Percentiles rank a stretch among this genome's conserved stretches.
phyloP scores from a whole-genome alignment of 352 stramenopile genomes.

The Blastocystis sp. region DNA sequence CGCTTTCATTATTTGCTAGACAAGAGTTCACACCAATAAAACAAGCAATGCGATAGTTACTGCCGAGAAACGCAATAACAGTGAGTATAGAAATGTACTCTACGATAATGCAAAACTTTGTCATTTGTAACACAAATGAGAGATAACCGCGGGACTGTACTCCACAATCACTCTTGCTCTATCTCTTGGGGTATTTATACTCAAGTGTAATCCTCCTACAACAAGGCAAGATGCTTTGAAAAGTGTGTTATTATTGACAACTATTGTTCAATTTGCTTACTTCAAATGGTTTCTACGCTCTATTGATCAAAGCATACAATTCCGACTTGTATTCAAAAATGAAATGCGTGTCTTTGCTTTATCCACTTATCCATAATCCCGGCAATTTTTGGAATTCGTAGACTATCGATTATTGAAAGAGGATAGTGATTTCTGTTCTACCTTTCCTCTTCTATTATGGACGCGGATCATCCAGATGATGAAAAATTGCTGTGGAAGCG shows the following conservation, averaged over 20 bases:
- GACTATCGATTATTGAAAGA: background rate
- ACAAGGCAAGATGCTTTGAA: no score
- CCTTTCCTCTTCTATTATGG: background rate
- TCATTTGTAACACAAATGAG: background rate
- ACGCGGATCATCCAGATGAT: background rate
- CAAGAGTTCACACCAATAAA: background rate
- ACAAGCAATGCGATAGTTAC: background rate
- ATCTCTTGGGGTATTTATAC: no score
- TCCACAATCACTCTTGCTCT: no score
- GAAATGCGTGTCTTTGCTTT: no score
- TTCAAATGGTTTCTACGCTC: no score
- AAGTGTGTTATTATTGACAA: no score
- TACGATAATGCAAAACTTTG: background rate
- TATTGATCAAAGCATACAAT: no score
- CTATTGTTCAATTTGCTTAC: no score
- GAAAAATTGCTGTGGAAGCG: conserved; percentile 13
- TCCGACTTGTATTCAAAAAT: no score
- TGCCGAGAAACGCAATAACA: background rate
- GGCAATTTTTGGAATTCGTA: background rate
- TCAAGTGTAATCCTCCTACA: no score
- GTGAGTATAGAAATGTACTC: background rate
- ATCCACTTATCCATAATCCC: no score
- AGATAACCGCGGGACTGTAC: background rate
- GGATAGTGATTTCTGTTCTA: background rate
- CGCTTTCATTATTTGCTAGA: background rate